phyloP scores from a whole-genome alignment of 192 early-diverging fungal species.

The Chytriomyces confervae region DNA sequence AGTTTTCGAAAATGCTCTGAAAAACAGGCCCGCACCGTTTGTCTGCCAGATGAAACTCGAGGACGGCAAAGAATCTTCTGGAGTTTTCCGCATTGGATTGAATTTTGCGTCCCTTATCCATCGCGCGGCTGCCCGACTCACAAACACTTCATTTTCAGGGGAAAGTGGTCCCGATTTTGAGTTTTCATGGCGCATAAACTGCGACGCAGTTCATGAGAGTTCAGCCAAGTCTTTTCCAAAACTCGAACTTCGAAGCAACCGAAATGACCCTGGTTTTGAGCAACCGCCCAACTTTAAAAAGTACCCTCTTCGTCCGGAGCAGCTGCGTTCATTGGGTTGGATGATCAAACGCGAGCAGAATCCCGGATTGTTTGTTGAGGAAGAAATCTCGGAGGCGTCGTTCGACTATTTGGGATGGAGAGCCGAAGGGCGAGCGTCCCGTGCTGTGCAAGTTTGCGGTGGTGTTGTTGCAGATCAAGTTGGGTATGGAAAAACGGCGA shows the following conservation, averaged over 20 bases:
- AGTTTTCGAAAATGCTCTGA: conserved; percentile 51
- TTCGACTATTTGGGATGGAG: conserved; percentile 47
- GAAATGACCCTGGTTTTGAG: conserved; percentile 33
- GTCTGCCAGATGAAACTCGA: conserved; percentile 39
- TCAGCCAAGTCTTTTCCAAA: not conserved
- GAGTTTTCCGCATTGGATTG: conserved; percentile 44
- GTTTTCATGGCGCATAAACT: conserved; percentile 48
- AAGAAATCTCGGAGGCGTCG: conserved; percentile 50
- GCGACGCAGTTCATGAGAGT: not conserved
- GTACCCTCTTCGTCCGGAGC: conserved; percentile 48
- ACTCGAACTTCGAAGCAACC: conserved; percentile 43
- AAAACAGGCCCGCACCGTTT: conserved; percentile 48
- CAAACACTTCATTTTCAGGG: conserved; percentile 13
- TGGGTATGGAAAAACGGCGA: conserved; percentile 58
- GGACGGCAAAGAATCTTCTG: conserved; percentile 12
- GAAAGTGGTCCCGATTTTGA: not conserved
- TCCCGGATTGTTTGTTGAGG: conserved; percentile 41
- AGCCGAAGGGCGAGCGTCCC: conserved; percentile 46
- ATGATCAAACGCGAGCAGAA: conserved; percentile 51
- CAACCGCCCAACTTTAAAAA: conserved; percentile 54
- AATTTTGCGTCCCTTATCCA: conserved; percentile 51
- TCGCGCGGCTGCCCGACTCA: conserved; percentile 42
- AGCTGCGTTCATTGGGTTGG: conserved; percentile 53
- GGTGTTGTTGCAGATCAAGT: conserved; percentile 58
- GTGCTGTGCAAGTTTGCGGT: conserved; percentile 45